Conservation (phyloP, 805 yeast genomes). For the Spencermartinsiella europaea region DNA sequence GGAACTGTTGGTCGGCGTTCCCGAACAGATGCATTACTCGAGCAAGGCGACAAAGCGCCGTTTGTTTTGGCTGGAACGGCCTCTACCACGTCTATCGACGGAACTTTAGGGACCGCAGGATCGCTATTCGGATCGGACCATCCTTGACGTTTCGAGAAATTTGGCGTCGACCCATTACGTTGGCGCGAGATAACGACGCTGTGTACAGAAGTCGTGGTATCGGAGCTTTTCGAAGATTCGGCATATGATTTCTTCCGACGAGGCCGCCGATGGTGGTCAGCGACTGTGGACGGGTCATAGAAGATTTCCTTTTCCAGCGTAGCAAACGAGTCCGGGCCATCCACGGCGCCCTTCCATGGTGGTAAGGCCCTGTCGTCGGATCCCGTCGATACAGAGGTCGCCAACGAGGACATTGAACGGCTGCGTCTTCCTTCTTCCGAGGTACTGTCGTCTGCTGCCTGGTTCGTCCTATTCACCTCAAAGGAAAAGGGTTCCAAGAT, state of each 20-base stretch:
- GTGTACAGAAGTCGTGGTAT: not conserved
- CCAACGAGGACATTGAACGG: constrained; percentile 20
- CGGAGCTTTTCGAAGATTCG: not conserved
- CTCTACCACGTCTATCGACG: too few species aligned
- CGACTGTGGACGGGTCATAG: not conserved
- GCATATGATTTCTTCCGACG: not conserved
- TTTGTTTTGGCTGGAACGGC: too few species aligned
- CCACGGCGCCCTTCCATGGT: not conserved
- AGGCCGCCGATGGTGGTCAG: not conserved
- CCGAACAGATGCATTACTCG: too few species aligned
- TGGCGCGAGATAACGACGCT: not conserved
- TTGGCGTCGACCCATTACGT: not conserved
- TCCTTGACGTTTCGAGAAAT: not conserved
- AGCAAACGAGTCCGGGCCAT: not conserved
- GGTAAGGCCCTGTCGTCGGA: constrained; percentile 2
- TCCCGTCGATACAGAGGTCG: constrained; percentile 15
- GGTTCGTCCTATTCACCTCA: not conserved
- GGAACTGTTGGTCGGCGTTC: constrained; percentile 1
- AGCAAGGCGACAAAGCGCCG: too few species aligned
- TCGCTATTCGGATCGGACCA: not conserved
- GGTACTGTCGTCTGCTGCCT: constrained; percentile 1
- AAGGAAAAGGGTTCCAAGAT: not conserved
- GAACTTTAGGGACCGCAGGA: too few species aligned
- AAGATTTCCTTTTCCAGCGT: not conserved
- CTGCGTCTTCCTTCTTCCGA: not conserved